Base-by-base conservation (phyloP, 371 early-diverging fungal genomes). In the Dinochytrium kinnereticum region DNA sequence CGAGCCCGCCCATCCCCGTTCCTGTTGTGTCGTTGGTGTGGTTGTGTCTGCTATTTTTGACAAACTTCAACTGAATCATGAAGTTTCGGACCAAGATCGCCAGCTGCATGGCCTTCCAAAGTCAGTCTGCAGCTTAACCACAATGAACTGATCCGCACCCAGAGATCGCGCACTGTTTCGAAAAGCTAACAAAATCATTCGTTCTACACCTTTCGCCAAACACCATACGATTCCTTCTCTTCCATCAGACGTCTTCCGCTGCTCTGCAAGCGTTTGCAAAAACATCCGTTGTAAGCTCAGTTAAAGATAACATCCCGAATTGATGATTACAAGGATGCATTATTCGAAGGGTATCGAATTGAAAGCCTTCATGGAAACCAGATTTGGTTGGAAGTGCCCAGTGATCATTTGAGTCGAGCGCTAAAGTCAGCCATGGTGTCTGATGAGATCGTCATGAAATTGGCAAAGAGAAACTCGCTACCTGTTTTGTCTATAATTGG, bases 191-290 rank as follows among this genome's bases (percentile, higher is more conserved):
- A 28, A 83, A 81, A 59, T 49, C 68, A 17, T 88, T 84, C 68
- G 78, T 89, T 55, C 64, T 87, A 1, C 79, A 75, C 13, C 77
- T 90, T n/a, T 77, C 81, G 2, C 72, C 74, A 24, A 79, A 80
- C 24, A 30, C 74, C 36, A 51, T 88, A 13, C 82, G 78, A 39
- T 81, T 89, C 68, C 87, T 87, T 40, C 81, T 81, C n/a, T 73
- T 72, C 21, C 72, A 82, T 64, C 49, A 28, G 19, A 81, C 83
- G 10, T 59, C 74, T 53, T 68, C 76, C 13, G 71, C 74, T 21
- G 85, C 83, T 0, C 70, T 87, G 34, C 88, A 88, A 75, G 84
- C 86, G 21, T 88, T 86, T 82, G 84, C 80, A 74, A 87, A 87
- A 74, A 83, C 30, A 10, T 2, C 66, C 2, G 44, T 66, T 5